phyloP scores from a whole-genome alignment of 495 filamentous ascomycete genomes.

The Penicillium manginii region DNA sequence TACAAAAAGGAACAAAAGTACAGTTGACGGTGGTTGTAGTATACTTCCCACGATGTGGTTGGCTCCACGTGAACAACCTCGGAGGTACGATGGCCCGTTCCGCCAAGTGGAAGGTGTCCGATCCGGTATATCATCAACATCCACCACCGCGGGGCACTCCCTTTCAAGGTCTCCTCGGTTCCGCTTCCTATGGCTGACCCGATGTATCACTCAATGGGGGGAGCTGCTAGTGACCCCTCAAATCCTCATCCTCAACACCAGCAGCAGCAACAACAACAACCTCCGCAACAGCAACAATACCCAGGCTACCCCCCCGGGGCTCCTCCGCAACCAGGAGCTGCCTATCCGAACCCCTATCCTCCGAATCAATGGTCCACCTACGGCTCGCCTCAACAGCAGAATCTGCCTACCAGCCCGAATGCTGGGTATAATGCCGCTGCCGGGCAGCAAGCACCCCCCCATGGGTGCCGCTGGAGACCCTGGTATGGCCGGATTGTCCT shows the following conservation, averaged over 20 bases:
- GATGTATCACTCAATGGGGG: slow-evolving; percentile 75
- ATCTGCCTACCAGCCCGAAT: slow-evolving; percentile 30
- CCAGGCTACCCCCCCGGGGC: slow-evolving; percentile 46
- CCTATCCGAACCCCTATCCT: slow-evolving; percentile 43
- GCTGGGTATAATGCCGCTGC: slow-evolving; percentile 37
- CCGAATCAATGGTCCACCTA: slow-evolving; percentile 50
- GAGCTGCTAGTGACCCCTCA: slow-evolving; percentile 64
- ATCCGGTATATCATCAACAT: slow-evolving; percentile 36
- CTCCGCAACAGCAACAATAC: slow-evolving; percentile 48
- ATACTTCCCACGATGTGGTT: slow-evolving; percentile 1
- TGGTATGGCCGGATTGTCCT: slow-evolving; percentile 64
- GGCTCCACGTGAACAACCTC: slow-evolving; percentile 26
- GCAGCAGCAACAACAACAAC: slow-evolving; percentile 51
- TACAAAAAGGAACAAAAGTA: neutral
- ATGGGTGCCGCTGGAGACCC: slow-evolving; percentile 40
- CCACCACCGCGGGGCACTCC: slow-evolving; percentile 17
- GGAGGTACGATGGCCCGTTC: slow-evolving; percentile 47
- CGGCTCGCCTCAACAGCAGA: slow-evolving; percentile 41
- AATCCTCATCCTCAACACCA: slow-evolving; percentile 63
- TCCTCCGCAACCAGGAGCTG: slow-evolving; percentile 64
- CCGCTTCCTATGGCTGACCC: slow-evolving; percentile 67
- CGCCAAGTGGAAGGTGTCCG: slow-evolving; percentile 45
- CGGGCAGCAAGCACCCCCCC: slow-evolving; percentile 34
- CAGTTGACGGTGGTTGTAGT: neutral
- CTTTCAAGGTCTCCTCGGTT: neutral